Conservation (phyloP, 371 early-diverging fungal species). For the Syncephalastrum monosporum region DNA sequence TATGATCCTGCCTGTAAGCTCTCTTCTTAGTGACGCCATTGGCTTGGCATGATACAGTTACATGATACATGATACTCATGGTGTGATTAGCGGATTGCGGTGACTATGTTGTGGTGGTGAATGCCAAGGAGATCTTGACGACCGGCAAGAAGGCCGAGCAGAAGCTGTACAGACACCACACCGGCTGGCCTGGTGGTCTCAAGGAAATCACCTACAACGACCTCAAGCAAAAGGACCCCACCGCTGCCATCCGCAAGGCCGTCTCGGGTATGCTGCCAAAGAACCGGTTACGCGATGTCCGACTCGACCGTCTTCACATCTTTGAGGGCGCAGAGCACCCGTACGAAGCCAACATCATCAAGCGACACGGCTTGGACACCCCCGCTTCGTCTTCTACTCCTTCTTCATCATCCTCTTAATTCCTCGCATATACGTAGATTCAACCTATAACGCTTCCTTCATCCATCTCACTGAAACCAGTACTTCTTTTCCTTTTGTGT, state of each 20-base stretch:
- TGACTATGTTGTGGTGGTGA: conserved; percentile 97
- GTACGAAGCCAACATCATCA: conserved; percentile 85
- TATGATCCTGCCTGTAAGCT: conserved; percentile 85
- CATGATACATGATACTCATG: not conserved
- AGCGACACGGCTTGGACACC: conserved; percentile 69
- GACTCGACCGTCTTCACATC: conserved; percentile 78
- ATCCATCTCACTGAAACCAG: too few species aligned
- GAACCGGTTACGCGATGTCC: conserved; percentile 82
- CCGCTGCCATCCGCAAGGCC: conserved; percentile 85
- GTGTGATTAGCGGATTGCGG: conserved; percentile 84
- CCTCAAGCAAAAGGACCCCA: conserved; percentile 78
- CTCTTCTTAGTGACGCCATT: too few species aligned
- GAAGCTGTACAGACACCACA: conserved; percentile 90
- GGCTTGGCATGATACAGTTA: too few species aligned
- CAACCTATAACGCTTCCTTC: too few species aligned
- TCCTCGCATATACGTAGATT: too few species aligned
- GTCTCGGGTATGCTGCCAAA: conserved; percentile 97
- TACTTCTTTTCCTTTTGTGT: too few species aligned
- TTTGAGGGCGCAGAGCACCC: conserved; percentile 93
- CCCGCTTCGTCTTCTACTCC: too few species aligned
- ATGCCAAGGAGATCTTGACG: conserved; percentile 81
- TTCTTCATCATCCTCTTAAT: not conserved
- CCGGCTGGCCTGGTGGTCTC: conserved; percentile 90
- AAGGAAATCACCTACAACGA: conserved; percentile 78
- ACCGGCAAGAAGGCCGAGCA: conserved; percentile 88